A percentile compares a stretch with the other conserved stretches of the same genome.
These are phyloP conservation scores for Saturnispora saitoi DNA, from an alignment of 805 yeast species.

Conservation along the genomic window DNA sequence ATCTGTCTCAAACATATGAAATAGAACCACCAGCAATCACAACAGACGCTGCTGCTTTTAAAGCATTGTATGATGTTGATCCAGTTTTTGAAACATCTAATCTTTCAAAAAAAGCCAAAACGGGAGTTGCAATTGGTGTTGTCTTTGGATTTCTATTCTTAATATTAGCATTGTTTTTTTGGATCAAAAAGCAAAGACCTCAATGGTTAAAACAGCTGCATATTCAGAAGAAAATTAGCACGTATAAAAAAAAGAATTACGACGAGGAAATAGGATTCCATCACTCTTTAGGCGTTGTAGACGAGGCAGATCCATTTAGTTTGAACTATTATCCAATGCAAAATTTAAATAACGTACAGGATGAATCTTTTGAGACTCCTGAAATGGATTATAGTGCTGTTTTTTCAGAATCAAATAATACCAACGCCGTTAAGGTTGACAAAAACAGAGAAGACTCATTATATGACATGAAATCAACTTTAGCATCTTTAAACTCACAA, in stretches of 20 bases:
- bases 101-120: constrained; percentile 20
- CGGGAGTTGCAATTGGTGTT: constrained; percentile 26
- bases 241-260: background rate
- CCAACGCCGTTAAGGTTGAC: background rate
- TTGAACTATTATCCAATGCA: background rate
- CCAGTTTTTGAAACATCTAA: background rate
- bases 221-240: background rate
- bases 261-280: constrained; percentile 5
- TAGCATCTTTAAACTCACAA: constrained; percentile 6
- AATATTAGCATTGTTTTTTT: constrained; percentile 12
- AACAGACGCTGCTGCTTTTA: constrained; percentile 21
- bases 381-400: background rate
- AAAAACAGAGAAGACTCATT: constrained; percentile 3
- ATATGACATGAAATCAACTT: constrained; percentile 13
- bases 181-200: constrained; percentile 10
- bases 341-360: background rate
- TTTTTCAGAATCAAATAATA: background rate
- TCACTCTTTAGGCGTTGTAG: constrained; percentile 1
- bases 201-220: background rate
- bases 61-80: constrained; percentile 9
- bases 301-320: constrained; percentile 6
- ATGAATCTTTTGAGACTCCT: background rate
- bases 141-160: constrained; percentile 17
- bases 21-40: constrained; percentile 20
- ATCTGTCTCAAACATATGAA: constrained; percentile 11